phyloP scores from a whole-genome alignment of 2,329 filamentous ascomycete genomes.

The Clarireedia hainanense region DNA sequence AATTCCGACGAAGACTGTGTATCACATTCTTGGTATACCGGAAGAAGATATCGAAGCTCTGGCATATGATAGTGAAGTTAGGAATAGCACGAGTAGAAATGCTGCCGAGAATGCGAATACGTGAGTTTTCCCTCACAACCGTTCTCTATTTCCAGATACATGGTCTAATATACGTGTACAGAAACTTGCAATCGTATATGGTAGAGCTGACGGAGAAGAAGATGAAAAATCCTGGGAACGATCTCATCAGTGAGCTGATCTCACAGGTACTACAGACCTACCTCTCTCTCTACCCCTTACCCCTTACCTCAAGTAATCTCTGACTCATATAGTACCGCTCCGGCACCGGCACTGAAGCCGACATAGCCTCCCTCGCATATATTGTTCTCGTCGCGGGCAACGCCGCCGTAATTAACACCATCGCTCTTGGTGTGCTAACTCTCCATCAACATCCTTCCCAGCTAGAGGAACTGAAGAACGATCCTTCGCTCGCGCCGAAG shows the following conservation, averaged over 20 bases:
- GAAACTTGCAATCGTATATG: not conserved
- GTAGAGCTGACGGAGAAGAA: not conserved
- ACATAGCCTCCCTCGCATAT: conserved; percentile 38
- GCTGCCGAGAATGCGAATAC: not conserved
- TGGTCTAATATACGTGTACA: not conserved
- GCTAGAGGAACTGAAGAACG: conserved; percentile 33
- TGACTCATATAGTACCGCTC: conserved; percentile 24
- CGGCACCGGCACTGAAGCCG: conserved; percentile 38
- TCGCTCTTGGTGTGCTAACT: conserved; percentile 38
- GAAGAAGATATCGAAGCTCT: conserved; percentile 29
- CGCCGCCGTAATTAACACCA: conserved; percentile 45
- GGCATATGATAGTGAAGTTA: not conserved
- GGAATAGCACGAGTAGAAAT: conserved; percentile 1
- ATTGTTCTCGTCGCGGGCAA: conserved; percentile 43
- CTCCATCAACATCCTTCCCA: conserved; percentile 37
- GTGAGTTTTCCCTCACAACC: conserved; percentile 21
- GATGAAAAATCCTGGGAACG: not conserved
- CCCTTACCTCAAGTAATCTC: no score
- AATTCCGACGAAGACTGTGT: conserved; percentile 32
- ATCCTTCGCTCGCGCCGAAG: conserved; percentile 30
- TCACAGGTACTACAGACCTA: not conserved
- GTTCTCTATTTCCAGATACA: no score
- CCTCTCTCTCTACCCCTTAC: no score
- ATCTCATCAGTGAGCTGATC: not conserved
- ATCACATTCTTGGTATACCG: not conserved